These are phyloP conservation scores for Casuarina cunninghamiana DNA, from an alignment of 306 rosid genomes.

Conservation along the genomic window DNA sequence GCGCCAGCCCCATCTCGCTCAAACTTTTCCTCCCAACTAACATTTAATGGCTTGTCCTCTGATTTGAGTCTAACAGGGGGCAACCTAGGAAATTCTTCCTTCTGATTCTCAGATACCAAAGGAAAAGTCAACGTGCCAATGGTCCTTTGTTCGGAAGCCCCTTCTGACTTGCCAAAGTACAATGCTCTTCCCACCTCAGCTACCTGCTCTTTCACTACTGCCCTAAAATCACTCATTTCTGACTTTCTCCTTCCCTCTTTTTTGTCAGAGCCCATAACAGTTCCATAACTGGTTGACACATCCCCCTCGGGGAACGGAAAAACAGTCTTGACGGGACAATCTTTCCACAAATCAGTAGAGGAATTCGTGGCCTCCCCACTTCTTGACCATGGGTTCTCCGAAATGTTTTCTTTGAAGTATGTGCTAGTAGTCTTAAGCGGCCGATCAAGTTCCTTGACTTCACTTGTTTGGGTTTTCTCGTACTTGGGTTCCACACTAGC, in stretches of 20 bases:
- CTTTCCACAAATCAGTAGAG: conserved; percentile 70
- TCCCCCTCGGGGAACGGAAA: conserved; percentile 75
- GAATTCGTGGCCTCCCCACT: conserved; percentile 51
- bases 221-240: conserved; percentile 56
- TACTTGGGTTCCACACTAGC: conserved; percentile 44
- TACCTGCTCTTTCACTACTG: conserved; percentile 74
- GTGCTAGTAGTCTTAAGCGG: conserved; percentile 45
- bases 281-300: conserved; percentile 48
- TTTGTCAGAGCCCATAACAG: conserved; percentile 48
- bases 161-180: conserved; percentile 63
- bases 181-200: conserved; percentile 87
- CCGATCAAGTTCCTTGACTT: conserved; percentile 54
- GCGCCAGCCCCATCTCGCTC: conserved; percentile 58
- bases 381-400: conserved; percentile 71
- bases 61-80: conserved; percentile 92
- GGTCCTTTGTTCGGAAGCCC: conserved; percentile 58
- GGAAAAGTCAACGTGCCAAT: conserved; percentile 58
- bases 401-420: conserved; percentile 54
- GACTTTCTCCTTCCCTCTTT: conserved; percentile 63
- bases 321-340: conserved; percentile 76
- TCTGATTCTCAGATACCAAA: conserved; percentile 56
- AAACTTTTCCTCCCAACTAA: conserved; percentile 84
- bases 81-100: conserved; percentile 87
- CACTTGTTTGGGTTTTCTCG: conserved; percentile 43
- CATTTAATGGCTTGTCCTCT: conserved; percentile 67